These are phyloP conservation scores for Nemania sp. DNA, from an alignment of 2,329 filamentous ascomycete species.

Conservation along the genomic window DNA sequence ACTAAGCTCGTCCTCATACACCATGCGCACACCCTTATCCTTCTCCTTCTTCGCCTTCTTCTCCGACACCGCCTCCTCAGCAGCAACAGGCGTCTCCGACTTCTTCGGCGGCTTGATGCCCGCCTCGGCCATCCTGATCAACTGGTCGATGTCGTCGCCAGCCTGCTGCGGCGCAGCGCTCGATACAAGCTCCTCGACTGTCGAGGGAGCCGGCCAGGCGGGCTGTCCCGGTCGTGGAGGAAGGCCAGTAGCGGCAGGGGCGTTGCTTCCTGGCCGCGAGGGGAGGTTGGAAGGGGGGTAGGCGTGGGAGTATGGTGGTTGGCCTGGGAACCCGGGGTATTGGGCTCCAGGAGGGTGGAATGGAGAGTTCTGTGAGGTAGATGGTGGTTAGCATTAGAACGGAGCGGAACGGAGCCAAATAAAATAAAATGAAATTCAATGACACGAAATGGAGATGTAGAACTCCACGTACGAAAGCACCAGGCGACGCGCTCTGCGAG, in stretches of 20 bases:
- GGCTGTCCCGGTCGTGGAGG: slow-evolving; percentile 58
- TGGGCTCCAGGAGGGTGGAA: slow-evolving; percentile 58
- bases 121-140: slow-evolving; percentile 74
- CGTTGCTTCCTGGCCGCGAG: slow-evolving; percentile 58
- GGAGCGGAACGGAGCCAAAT: not conserved
- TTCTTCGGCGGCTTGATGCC: slow-evolving; percentile 65
- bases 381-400: slow-evolving; percentile 18
- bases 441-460: not conserved
- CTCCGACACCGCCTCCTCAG: slow-evolving; percentile 62
- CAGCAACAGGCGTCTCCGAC: slow-evolving; percentile 50
- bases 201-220: slow-evolving; percentile 54
- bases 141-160: slow-evolving; percentile 73
- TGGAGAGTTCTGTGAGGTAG: slow-evolving; percentile 55
- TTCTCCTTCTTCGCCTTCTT: slow-evolving; percentile 77
- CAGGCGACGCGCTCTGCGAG: slow-evolving; percentile 63
- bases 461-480: slow-evolving; percentile 67
- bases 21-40: slow-evolving; percentile 75
- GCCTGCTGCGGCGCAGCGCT: slow-evolving; percentile 56
- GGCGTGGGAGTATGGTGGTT: slow-evolving; percentile 54
- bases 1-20: slow-evolving; percentile 84
- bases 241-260: slow-evolving; percentile 56
- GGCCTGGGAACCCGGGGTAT: slow-evolving; percentile 56
- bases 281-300: slow-evolving; percentile 60
- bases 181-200: slow-evolving; percentile 62
- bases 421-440: too few relatives aligned